Percentiles rank a stretch among this genome's conserved stretches.
These are phyloP conservation scores for Ogataea pignaliae DNA, from an alignment of 805 yeast genomes.

Conservation along the genomic window DNA sequence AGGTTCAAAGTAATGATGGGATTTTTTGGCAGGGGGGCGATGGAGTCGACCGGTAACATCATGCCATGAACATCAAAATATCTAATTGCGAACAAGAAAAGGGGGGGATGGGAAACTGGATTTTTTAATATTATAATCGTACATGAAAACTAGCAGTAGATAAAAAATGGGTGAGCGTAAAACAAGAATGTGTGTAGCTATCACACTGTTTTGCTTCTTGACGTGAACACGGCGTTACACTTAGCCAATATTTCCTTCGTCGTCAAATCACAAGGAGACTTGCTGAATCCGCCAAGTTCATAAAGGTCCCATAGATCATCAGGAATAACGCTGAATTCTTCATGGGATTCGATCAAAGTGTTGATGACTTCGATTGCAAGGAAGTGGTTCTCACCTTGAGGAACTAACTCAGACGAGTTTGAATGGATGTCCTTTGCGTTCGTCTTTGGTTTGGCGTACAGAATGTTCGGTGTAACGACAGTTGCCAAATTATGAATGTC, in stretches of 20 bases:
- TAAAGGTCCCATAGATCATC: constrained; percentile 50
- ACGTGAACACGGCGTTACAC: constrained; percentile 25
- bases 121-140: too few relatives aligned
- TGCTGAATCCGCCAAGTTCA: constrained; percentile 40
- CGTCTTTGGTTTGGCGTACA: constrained; percentile 51
- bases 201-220: too few relatives aligned
- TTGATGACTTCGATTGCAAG: constrained; percentile 89
- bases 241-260: constrained; percentile 38
- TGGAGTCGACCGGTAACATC: constrained; percentile 40
- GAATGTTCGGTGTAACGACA: constrained; percentile 88
- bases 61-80: constrained; percentile 6
- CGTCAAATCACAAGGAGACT: constrained; percentile 18
- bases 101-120: too few relatives aligned
- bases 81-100: too few relatives aligned
- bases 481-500: constrained; percentile 93
- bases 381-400: constrained; percentile 67
- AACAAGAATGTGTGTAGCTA: too few relatives aligned
- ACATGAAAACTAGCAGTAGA: too few relatives aligned
- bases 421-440: constrained; percentile 14
- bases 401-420: constrained; percentile 20
- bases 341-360: constrained; percentile 74
- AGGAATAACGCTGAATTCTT: constrained; percentile 76
- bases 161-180: too few relatives aligned
- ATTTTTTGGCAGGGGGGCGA: constrained; percentile 83
- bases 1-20: constrained; percentile 74